Evolutionary conservation across 2,329 filamentous ascomycete species (phyloP).

Genomic region (Colletotrichum nymphaeae): DNA sequence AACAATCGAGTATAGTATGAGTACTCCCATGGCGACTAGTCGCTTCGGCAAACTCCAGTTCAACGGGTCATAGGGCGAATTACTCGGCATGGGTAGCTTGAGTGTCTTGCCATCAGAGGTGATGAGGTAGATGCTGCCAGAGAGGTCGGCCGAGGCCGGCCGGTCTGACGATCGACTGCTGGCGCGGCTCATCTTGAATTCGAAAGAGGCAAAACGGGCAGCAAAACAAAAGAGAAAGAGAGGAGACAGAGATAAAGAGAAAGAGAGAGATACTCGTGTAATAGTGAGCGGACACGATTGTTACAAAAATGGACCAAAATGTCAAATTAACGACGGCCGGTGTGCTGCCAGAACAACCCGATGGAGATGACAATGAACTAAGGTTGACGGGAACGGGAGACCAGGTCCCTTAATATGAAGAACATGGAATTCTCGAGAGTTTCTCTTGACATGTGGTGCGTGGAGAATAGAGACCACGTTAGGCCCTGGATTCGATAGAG

Average conservation of each 20-base stretch:
- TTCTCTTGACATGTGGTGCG: conserved; percentile 5
- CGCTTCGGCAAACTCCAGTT: conserved; percentile 41
- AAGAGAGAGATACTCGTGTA: not conserved
- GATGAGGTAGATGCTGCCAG: conserved; percentile 46
- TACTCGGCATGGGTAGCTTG: conserved; percentile 46
- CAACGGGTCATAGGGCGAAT: conserved; percentile 43
- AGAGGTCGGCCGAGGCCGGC: conserved; percentile 33
- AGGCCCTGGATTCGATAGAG: not conserved
- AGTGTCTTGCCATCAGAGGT: conserved; percentile 44
- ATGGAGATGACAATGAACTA: not conserved
- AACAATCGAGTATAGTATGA: conserved; percentile 38
- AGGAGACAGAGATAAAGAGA: not conserved
- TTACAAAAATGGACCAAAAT: not conserved
- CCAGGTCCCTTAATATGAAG: not conserved
- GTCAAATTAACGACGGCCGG: conserved; percentile 10
- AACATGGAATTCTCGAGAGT: not conserved
- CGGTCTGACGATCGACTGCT: not conserved
- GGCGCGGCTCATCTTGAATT: not conserved
- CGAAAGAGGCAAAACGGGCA: not conserved
- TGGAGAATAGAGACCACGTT: not conserved
- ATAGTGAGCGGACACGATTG: conserved; percentile 4
- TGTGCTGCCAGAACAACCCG: conserved; percentile 29
- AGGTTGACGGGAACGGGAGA: not conserved
- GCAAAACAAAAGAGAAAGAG: not conserved
- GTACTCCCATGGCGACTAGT: conserved; percentile 31